These are phyloP conservation scores for Neurospora discreta DNA, from an alignment of 495 filamentous ascomycete genomes.

Conservation along the genomic window DNA sequence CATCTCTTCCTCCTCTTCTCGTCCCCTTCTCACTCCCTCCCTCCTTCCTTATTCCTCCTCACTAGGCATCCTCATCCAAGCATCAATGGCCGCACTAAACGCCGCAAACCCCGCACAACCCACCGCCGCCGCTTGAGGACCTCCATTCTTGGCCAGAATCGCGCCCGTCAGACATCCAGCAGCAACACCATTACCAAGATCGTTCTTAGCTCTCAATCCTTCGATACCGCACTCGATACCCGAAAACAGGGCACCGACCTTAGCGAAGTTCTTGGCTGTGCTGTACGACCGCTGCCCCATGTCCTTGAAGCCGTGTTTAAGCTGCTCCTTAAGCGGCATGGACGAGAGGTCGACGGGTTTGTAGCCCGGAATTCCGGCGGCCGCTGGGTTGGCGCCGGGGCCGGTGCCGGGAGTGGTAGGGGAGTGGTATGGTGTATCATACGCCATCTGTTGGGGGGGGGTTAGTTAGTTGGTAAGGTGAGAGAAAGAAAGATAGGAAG, in stretches of 20 bases:
- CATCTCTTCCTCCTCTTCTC: not conserved
- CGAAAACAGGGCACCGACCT: conserved; percentile 77
- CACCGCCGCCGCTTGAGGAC: conserved; percentile 78
- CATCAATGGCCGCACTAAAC: conserved; percentile 91
- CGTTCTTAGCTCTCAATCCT: conserved; percentile 84
- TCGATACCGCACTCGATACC: conserved; percentile 96
- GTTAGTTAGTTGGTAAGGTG: not conserved
- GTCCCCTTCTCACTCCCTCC: not conserved
- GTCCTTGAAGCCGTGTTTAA: conserved; percentile 77
- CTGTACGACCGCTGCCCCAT: conserved; percentile 79
- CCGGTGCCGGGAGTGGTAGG: not conserved
- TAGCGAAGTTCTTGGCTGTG: conserved; percentile 89
- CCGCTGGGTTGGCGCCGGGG: conserved; percentile 1
- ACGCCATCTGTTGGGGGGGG: conserved; percentile 19
- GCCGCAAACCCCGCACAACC: conserved; percentile 94
- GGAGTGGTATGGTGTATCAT: conserved; percentile 23
- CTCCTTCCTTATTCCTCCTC: conserved; percentile 31
- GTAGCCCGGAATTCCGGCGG: conserved; percentile 5
- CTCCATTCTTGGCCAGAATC: conserved; percentile 69
- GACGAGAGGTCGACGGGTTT: conserved; percentile 40
- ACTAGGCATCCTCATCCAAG: conserved; percentile 63
- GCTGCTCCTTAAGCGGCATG: conserved; percentile 72
- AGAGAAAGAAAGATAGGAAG: not conserved
- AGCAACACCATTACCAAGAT: conserved; percentile 75
- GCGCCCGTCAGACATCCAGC: conserved; percentile 90